These are phyloP conservation scores for Marchantia paleacea DNA, from an alignment of 225 moss, liverwort and hornwort species.

Conservation along the genomic window DNA sequence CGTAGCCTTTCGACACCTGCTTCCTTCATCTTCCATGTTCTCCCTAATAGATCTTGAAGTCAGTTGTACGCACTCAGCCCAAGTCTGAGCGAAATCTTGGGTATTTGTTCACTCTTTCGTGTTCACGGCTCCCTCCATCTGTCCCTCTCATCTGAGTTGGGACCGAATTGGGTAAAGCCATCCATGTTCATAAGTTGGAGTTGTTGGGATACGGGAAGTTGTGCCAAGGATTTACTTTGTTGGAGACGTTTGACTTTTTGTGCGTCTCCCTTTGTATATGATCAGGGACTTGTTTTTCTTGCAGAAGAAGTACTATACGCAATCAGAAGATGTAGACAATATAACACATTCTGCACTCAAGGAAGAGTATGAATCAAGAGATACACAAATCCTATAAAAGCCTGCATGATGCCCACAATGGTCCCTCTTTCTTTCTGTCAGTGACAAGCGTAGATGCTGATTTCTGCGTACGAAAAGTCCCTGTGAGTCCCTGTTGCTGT, in stretches of 20 bases:
- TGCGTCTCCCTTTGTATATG: not conserved
- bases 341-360: no score
- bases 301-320: not conserved
- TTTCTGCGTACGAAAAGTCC: no score
- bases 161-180: not conserved
- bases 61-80: not conserved
- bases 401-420: no score
- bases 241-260: not conserved
- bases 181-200: not conserved
- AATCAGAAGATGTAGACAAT: no score
- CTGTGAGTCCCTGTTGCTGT: no score
- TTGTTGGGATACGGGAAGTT: not conserved
- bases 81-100: not conserved
- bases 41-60: not conserved
- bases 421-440: no score
- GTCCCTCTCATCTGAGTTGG: not conserved
- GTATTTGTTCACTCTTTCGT: not conserved
- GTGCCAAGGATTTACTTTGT: not conserved
- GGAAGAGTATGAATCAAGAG: no score
- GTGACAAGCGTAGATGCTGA: no score
- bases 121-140: not conserved
- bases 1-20: not conserved
- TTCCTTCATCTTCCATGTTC: not conserved
- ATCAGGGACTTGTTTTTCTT: not conserved
- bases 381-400: no score